Base-by-base conservation (phyloP, 208 protist genomes). In the Sergeia podlipaevii region DNA sequence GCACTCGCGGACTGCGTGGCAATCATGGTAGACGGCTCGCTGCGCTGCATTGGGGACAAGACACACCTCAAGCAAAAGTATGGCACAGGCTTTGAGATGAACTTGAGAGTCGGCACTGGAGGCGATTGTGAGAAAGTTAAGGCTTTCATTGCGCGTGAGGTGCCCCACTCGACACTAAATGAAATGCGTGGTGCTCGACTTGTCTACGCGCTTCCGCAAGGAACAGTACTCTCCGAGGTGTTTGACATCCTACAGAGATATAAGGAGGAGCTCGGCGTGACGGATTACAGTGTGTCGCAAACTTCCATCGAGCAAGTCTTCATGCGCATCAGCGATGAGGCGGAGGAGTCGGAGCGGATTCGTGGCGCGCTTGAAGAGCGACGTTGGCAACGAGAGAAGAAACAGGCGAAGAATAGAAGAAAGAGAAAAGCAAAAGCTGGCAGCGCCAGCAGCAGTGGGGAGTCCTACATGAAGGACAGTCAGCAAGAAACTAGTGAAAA, bases 21-120 rank as follows among this genome's bases (percentile, higher is more conserved):
- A 24, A 97, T 98, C 38, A 93, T 98, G 70, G 72, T 76, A 44
- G 61, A 80, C 21, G 96, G 96, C 46, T 64, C 57, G 34, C 60
- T 98, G 29, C 72, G 72, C 11, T 97, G 91, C 63, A 46, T 97
- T n/a, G 94, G 94, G 24, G 80, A 66, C 2, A 62, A 62, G 36
- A 69, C 78, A 57, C 77, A 92, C 46, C 59, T 97, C 47, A 74
- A 77, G 53, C 60, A 36, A n/a, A 83, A 84, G 53, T 88, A 77
- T 47, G 76, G 78, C 34, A 75, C 56, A 20, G 75, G 75, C 15
- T 83, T 69, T 48, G 75, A 77, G 42, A 63, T 83, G 65, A 55
- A 29, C 10, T 23, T 77, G 6, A n/a, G 15, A 27, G 67, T 56
- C 18, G 55, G 0, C 51, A 37, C 46, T 24, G 21, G 24, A 29